Evolutionary conservation across 192 early-diverging fungal genomes (phyloP).

Genomic region (Entomortierella chlamydospora): DNA sequence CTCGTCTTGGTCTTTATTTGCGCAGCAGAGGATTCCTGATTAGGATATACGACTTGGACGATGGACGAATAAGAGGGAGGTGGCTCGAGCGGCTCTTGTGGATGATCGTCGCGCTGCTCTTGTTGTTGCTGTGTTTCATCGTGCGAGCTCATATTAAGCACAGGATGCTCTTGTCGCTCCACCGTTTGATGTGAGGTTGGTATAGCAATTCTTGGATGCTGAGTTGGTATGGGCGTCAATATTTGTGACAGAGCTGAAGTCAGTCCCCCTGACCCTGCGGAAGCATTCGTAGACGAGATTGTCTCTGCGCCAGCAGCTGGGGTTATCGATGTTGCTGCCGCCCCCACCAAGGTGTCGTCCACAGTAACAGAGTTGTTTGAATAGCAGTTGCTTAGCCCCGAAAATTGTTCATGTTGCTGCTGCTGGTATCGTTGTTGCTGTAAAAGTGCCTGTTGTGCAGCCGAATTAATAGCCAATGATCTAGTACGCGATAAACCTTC

Average conservation of each 20-base stretch:
- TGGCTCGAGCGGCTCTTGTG: too few species aligned
- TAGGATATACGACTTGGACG: too few species aligned
- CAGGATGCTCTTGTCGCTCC: neutral
- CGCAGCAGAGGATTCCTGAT: too few species aligned
- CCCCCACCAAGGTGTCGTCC: neutral
- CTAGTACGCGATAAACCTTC: neutral
- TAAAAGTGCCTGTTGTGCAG: neutral
- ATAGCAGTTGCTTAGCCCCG: neutral
- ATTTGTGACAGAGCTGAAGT: neutral
- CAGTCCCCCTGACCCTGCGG: neutral
- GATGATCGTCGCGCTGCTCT: neutral
- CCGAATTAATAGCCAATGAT: neutral
- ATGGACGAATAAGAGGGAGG: too few species aligned
- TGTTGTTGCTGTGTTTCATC: constrained; percentile 1
- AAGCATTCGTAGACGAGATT: neutral
- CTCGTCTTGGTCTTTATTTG: too few species aligned
- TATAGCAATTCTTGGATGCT: neutral
- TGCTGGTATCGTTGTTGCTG: neutral
- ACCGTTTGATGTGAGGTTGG: neutral
- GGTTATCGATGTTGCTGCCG: neutral
- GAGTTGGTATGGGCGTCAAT: neutral
- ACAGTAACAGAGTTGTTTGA: neutral
- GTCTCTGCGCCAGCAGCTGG: neutral
- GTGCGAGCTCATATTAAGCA: neutral
- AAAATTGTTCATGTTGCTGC: neutral